phyloP scores from a whole-genome alignment of 345 rosid genomes.

The Bruguiera parviflora region DNA sequence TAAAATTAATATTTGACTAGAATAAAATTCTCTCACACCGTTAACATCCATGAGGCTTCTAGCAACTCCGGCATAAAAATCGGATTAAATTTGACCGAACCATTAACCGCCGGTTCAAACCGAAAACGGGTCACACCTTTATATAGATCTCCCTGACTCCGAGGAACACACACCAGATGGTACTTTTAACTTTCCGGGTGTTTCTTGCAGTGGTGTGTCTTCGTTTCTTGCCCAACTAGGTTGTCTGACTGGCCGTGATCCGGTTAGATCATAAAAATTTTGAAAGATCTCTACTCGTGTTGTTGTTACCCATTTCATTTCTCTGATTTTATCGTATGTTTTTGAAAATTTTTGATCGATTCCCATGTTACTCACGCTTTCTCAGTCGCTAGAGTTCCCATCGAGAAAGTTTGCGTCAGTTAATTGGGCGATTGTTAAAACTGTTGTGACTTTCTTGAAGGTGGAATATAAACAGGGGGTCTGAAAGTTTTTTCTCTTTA shows the following conservation, averaged over 20 bases:
- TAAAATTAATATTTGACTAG: too few species aligned
- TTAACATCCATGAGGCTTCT: too few species aligned
- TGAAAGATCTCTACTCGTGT: not conserved
- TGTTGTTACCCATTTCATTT: not conserved
- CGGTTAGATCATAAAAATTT: not conserved
- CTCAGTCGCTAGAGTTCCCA: conserved; percentile 5
- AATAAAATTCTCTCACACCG: too few species aligned
- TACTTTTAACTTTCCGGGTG: not conserved
- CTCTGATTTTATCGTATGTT: not conserved
- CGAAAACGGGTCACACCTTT: too few species aligned
- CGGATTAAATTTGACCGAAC: too few species aligned
- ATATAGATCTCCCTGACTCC: too few species aligned
- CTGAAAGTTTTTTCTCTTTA: conserved; percentile 9
- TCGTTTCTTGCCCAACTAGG: too few species aligned
- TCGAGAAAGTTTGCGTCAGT: not conserved
- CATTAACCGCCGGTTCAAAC: too few species aligned
- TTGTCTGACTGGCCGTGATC: not conserved
- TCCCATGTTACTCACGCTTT: not conserved
- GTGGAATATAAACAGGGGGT: not conserved
- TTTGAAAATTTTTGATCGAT: not conserved
- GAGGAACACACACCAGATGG: too few species aligned
- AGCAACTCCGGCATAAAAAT: too few species aligned
- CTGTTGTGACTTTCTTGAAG: conserved; percentile 1
- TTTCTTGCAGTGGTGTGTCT: not conserved
- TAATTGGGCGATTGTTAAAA: not conserved